phyloP scores from a whole-genome alignment of 2,329 filamentous ascomycete species.

The Arthrobotrys iridis region DNA sequence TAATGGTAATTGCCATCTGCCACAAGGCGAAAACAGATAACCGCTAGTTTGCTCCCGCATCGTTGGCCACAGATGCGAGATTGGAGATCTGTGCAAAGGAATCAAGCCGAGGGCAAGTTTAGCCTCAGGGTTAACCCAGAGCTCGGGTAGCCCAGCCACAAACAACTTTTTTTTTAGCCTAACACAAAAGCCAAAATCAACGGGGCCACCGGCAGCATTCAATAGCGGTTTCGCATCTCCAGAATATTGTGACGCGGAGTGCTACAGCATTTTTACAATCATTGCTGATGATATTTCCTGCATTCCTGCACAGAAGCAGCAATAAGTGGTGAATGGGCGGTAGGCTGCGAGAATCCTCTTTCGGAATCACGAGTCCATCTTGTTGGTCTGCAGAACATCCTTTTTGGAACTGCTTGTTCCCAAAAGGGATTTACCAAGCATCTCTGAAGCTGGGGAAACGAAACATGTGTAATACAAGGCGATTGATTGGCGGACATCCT shows the following conservation, averaged over 20 bases:
- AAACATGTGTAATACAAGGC: conserved; percentile 24
- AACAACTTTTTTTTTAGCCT: conserved; percentile 16
- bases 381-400: conserved; percentile 9
- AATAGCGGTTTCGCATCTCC: conserved; percentile 2
- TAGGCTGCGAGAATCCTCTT: conserved; percentile 39
- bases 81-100: conserved; percentile 19
- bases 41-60: conserved; percentile 40
- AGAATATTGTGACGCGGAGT: background rate
- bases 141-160: conserved; percentile 41
- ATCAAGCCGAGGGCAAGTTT: conserved; percentile 17
- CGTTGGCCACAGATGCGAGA: conserved; percentile 35
- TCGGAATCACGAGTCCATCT: conserved; percentile 11
- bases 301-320: conserved; percentile 3
- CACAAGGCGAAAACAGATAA: conserved; percentile 48
- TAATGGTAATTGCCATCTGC: conserved; percentile 30
- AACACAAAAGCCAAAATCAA: conserved; percentile 2
- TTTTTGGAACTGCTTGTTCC: conserved; percentile 12
- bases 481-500: conserved; percentile 30
- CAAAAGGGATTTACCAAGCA: conserved; percentile 15
- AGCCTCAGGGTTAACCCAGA: conserved; percentile 9
- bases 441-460: conserved; percentile 19
- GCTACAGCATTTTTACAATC: background rate
- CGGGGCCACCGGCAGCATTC: conserved; percentile 31
- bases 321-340: background rate
- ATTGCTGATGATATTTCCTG: conserved; percentile 33